These are phyloP conservation scores for Yarrowia hollandica DNA, from an alignment of 805 yeast species.

Conservation along the genomic window DNA sequence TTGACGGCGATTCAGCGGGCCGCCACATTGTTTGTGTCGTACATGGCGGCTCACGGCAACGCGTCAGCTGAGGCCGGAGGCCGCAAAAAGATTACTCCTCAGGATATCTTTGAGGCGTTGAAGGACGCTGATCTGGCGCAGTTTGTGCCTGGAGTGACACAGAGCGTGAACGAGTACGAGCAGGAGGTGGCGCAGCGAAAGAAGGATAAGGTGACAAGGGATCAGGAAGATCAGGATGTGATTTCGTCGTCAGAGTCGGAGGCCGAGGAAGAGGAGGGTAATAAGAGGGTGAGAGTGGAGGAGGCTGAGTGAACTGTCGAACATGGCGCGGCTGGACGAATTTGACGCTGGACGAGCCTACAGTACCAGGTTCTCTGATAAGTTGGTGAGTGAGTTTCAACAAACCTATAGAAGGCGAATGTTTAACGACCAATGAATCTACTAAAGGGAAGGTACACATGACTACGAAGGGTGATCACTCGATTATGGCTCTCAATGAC, in stretches of 20 bases:
- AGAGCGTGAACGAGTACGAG: conserved; percentile 21
- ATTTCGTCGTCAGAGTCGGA: conserved; percentile 22
- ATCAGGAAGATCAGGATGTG: conserved; percentile 6
- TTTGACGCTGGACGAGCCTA: no score
- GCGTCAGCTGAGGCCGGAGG: conserved; percentile 16
- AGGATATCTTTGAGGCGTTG: conserved; percentile 9
- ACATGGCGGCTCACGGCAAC: conserved; percentile 9
- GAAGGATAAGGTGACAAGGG: conserved; percentile 1
- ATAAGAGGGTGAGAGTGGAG: background rate
- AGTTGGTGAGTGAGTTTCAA: no score
- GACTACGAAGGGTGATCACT: no score
- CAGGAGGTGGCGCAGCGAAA: conserved; percentile 5
- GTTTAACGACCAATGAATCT: no score
- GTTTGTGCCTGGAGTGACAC: conserved; percentile 21
- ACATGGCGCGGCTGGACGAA: no score
- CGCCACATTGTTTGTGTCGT: conserved; percentile 22
- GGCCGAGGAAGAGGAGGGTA: background rate
- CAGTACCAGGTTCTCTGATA: no score
- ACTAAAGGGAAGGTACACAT: no score
- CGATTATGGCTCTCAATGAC: no score
- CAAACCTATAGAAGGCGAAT: no score
- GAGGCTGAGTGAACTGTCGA: background rate
- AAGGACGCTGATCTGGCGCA: conserved; percentile 18
- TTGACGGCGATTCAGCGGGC: conserved; percentile 25
- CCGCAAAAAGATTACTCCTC: conserved; percentile 21